Evolutionary conservation across 2,329 filamentous ascomycete species (phyloP).

Genomic region (Microcyclospora tardicrescens): DNA sequence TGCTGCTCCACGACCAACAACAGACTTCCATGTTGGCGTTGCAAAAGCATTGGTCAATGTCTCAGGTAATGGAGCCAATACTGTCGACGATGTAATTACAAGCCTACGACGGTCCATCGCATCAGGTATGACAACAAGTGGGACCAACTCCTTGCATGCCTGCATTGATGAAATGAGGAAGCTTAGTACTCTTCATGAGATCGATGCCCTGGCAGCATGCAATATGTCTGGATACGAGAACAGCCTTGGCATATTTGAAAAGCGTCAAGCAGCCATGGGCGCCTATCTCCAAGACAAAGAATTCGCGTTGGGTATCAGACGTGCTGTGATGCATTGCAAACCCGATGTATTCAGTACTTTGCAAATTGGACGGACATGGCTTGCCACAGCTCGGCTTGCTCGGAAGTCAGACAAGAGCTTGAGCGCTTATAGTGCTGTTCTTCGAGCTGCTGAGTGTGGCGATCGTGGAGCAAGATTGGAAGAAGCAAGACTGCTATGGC

Average conservation of each 20-base stretch:
- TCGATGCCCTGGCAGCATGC: slow-evolving; percentile 58
- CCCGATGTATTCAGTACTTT: slow-evolving; percentile 44
- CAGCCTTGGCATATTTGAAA: slow-evolving; percentile 18
- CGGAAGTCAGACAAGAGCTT: slow-evolving; percentile 72
- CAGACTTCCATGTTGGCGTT: slow-evolving; percentile 73
- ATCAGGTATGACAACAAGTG: slow-evolving; percentile 59
- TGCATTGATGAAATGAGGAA: slow-evolving; percentile 77
- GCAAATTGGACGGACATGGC: slow-evolving; percentile 74
- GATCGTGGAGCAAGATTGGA: slow-evolving; percentile 86
- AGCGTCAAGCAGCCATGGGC: slow-evolving; percentile 77
- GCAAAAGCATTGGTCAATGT: slow-evolving; percentile 52
- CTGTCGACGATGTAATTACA: slow-evolving; percentile 47
- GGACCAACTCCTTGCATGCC: slow-evolving; percentile 67
- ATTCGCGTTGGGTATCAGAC: slow-evolving; percentile 72
- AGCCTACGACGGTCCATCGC: slow-evolving; percentile 58
- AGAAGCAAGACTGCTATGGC: slow-evolving; percentile 85
- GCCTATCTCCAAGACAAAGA: slow-evolving; percentile 89
- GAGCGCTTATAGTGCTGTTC: slow-evolving; percentile 84
- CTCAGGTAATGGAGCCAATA: slow-evolving; percentile 36
- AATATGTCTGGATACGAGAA: slow-evolving; percentile 3
- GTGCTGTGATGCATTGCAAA: slow-evolving; percentile 57
- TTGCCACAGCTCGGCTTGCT: slow-evolving; percentile 71
- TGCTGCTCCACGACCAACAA: slow-evolving; percentile 20
- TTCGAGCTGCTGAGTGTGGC: slow-evolving; percentile 73
- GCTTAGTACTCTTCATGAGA: slow-evolving; percentile 74